Evolutionary conservation across 2,329 filamentous ascomycete species (phyloP), one percentile per base, ranked within the genome.

Genomic region (Torrubiellomyces zombiae): DNA sequence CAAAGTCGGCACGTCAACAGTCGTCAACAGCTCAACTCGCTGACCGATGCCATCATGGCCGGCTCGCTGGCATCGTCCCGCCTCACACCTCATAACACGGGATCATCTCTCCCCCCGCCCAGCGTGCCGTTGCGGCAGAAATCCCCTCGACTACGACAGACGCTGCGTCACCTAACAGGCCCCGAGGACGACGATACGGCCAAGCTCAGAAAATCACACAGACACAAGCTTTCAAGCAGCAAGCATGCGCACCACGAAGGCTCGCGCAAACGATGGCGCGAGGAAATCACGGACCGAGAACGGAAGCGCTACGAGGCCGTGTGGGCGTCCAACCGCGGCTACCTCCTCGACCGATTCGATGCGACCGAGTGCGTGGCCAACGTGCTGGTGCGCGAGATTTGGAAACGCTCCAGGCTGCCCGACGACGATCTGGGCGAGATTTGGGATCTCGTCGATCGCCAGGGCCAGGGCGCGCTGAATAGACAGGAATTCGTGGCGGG

Each of bases 231-330:
- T 3, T 57, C 67, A 7, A 44, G 44, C 7, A 50, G 50, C 20
- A 73, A 76, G 31, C 78, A 85, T 44, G 65, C 72, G 2, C 79
- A 89, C 39, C 71, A 80, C 38, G 79, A 86, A 43, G 79, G 75
- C 0, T 64, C 75, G 4, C 65, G 79, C 11, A 74, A 70, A 39
- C 67, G 77, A 6, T 89, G 80, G 80, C 66, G 77, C 20, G 78
- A 85, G 36, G 61, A 70, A 32, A 67, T 89, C 20, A 79, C 75
- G 0, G 63, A 68, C 23, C 58, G 68, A 5, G 78, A 89, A 42
- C 59, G 76, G n/a, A 78, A 77, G 40, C 63, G 80, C 2, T 89
- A 89, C 46, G 80, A 86, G 46, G 80, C 76, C 3, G 66, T 89
- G 2, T 89, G 79, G 78, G 80, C 80, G 2, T 80, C 77, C 20